A percentile compares a stretch with the other conserved stretches of the same genome.
phyloP scores from a whole-genome alignment of 306 rosid genomes.

The Cucurbita moschata region DNA sequence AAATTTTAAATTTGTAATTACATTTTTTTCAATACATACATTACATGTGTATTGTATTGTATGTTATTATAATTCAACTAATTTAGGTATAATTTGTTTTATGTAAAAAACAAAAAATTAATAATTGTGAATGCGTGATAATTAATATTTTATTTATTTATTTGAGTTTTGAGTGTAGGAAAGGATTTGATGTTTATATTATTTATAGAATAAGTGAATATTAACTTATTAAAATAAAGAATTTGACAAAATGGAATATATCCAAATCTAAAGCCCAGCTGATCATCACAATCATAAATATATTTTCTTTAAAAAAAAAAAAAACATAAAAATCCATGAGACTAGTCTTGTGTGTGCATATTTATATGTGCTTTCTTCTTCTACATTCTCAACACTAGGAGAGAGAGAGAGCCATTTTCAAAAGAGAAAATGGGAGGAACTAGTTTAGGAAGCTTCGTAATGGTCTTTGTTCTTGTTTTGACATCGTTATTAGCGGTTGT shows the following conservation, averaged over 20 bases:
- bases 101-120: no score
- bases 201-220: no score
- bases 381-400: background rate
- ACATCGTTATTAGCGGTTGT: constrained; percentile 9
- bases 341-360: background rate
- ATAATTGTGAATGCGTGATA: no score
- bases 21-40: no score
- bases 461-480: background rate
- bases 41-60: no score
- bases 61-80: no score
- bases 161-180: background rate
- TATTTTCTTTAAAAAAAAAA: background rate
- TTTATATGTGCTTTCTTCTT: background rate
- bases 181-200: background rate
- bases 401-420: background rate
- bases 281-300: background rate
- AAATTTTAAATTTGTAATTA: no score
- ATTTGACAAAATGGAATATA: no score
- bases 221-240: background rate
- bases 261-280: no score
- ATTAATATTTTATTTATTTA: no score
- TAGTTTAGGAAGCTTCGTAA: background rate
- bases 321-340: background rate
- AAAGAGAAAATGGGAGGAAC: background rate
- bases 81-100: no score